A percentile compares a stretch with the other conserved stretches of the same genome.
Conservation (phyloP, 2,329 filamentous ascomycete species). For the Orbilia javanica region DNA sequence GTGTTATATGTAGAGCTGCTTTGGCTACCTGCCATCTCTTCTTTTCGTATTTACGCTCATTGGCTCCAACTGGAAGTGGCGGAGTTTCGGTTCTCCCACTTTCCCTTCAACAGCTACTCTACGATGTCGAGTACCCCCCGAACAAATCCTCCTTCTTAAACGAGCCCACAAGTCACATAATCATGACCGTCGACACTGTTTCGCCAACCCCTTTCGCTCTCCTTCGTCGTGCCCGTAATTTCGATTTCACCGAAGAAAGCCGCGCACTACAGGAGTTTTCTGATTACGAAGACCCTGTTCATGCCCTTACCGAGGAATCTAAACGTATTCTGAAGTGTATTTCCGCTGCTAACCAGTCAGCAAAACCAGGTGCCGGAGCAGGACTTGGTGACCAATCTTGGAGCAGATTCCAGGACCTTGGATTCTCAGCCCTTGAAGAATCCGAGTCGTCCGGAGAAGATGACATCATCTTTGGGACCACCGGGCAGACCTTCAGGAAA, state of each 20-base stretch:
- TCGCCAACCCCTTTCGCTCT: conserved; percentile 94
- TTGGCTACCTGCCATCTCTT: conserved; percentile 97
- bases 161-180: conserved; percentile 84
- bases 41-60: conserved; percentile 93
- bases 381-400: conserved; percentile 82
- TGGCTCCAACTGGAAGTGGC: conserved; percentile 79
- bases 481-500: conserved; percentile 75
- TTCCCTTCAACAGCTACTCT: conserved; percentile 88
- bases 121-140: conserved; percentile 94
- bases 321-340: conserved; percentile 89
- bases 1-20: conserved; percentile 75
- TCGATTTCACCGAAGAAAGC: conserved; percentile 93
- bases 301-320: conserved; percentile 92
- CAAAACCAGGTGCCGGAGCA: conserved; percentile 77
- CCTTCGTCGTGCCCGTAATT: conserved; percentile 89
- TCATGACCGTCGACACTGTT: conserved; percentile 96
- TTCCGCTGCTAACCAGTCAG: conserved; percentile 87
- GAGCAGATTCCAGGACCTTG: conserved; percentile 96
- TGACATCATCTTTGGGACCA: conserved; percentile 62
- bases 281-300: conserved; percentile 87
- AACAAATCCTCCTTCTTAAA: conserved; percentile 81
- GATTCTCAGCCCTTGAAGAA: conserved; percentile 83
- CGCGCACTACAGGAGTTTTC: conserved; percentile 85
- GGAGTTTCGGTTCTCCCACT: conserved; percentile 88
- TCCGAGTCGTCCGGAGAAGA: conserved; percentile 67